Evolutionary conservation across 2,329 filamentous ascomycete genomes (phyloP), one percentile per base, ranked within the genome.

Genomic region (Penicillium freii): DNA sequence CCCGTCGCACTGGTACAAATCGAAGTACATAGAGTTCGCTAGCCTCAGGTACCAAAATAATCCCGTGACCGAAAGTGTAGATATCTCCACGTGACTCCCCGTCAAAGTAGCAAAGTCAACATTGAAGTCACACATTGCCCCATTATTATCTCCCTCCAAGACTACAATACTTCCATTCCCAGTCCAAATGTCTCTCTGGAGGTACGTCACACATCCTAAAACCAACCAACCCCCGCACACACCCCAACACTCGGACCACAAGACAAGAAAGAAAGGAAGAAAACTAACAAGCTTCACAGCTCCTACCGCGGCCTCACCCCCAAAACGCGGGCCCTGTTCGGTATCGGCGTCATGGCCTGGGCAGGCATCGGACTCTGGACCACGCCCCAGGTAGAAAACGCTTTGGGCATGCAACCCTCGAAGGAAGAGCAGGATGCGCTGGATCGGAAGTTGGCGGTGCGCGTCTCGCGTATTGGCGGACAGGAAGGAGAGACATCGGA

Each of bases 311-410:
- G 83, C 66, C 86, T 96, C 53, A 78, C 87, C 4, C 83, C 88
- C 19, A 87, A 84, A 65, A 88, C 89, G 25, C 88, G 89, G 56
- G 76, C 90, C 42, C 76, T 87, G 47, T 81, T 96, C 61, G 92
- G 92, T 65, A 72, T 86, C 48, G 88, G 86, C 66, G 76, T 96
- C 63, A 85, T 96, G 69, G 84, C 84, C 34, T 96, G 91, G 84
- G 91, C 90, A 15, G 77, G 80, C 40, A 77, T 85, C 40, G 92
- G 91, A 17, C 81, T 94, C n/a, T 87, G 88, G 70, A 70, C 90
- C 19, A 86, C 88, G 5, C 89, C 93, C 69, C 81, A 81, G 56
- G 85, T 88, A 17, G 92, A 93, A 75, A 83, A 89, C 70, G 85
- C 82, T 42, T 82, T 92, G 59, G 89, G 89, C 7, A 83, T 91